phyloP scores from a whole-genome alignment of 179 eudicot species.

The Pouteria campechiana region DNA sequence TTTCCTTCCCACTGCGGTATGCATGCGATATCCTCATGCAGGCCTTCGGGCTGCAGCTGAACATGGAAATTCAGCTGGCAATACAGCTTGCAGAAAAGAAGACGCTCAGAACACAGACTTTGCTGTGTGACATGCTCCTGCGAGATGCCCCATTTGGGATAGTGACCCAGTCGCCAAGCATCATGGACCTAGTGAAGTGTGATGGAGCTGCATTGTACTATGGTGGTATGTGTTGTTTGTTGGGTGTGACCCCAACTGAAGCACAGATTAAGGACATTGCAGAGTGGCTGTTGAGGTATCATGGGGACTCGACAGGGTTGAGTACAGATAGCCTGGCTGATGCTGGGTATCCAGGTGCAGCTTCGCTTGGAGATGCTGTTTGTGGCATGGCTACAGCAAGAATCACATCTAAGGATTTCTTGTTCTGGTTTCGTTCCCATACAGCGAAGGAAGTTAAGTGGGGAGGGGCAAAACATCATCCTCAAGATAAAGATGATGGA shows the following conservation, averaged over 20 bases:
- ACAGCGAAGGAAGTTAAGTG: slow-evolving; percentile 32
- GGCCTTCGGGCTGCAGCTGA: slow-evolving; percentile 28
- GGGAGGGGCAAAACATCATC: slow-evolving; percentile 43
- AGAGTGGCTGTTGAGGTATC: slow-evolving; percentile 19
- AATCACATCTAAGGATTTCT: slow-evolving; percentile 18
- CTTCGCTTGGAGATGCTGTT: slow-evolving; percentile 31
- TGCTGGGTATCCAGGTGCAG: slow-evolving; percentile 29
- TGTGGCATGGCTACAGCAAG: slow-evolving; percentile 42
- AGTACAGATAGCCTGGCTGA: slow-evolving; percentile 33
- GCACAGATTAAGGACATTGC: slow-evolving; percentile 25
- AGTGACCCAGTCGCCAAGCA: slow-evolving; percentile 31
- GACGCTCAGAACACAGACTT: slow-evolving; percentile 22
- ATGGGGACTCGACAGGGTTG: slow-evolving; percentile 26
- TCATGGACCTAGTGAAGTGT: slow-evolving; percentile 34
- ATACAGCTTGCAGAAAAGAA: slow-evolving; percentile 23
- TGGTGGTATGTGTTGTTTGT: slow-evolving; percentile 21
- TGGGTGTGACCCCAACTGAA: slow-evolving; percentile 34
- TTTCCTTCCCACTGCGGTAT: slow-evolving; percentile 25
- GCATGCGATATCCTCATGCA: slow-evolving; percentile 38
- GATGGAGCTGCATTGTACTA: slow-evolving; percentile 34
- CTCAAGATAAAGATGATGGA: slow-evolving; percentile 27
- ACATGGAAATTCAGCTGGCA: slow-evolving; percentile 34
- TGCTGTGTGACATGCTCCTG: slow-evolving; percentile 34
- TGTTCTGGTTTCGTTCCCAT: slow-evolving; percentile 43
- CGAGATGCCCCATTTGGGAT: slow-evolving; percentile 24